Base-by-base conservation (phyloP, 1,139 yeast species). In the Eremothecium sinecaudum region DNA sequence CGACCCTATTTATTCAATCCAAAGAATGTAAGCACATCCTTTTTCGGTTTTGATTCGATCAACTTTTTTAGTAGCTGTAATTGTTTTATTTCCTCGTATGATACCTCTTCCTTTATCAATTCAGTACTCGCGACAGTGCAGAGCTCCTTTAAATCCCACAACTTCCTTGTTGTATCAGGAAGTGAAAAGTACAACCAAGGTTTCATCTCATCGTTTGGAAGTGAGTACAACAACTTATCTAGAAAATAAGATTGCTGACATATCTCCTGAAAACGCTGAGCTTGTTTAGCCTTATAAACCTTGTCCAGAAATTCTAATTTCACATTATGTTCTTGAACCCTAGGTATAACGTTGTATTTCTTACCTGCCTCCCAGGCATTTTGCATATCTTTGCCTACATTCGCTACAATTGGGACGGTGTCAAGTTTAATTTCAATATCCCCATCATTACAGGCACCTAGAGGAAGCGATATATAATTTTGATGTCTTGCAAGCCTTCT, bases 231-330 rank as follows among this genome's bases (percentile, higher is more conserved):
- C n/a, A 53, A 32, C 29, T 48, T 52, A 18, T 53, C 49, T 20
- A 63, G 53, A 7, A 55, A 35, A 11, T 35, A 28, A 18, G 50
- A 51, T 29, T 54, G 55, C 15, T 37, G 36, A 34, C 51, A 47
- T 1, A 58, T 27, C 31, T 44, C 51, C 22, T 42, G 45, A 4
- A 37, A 35, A 7, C 41, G 41, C 32, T 47, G 48, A 5, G 38
- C 44, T 9, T 42, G 51, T 34, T 48, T 55, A 2, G 50, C 48
- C 10, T 50, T 53, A 20, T 63, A 59, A 12, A 64, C 58, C 34
- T 63, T 67, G 31, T 73, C 73, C 23, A 82, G 56, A 51, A 90
- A 90, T 54, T 87, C 94, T 20, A 86, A 59, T 31, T 80, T 60
- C 4, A 90, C 67, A 48, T 84, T 79, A 31, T 68, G 67, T 45